Conservation (phyloP, 2,329 filamentous ascomycete genomes). For the Pezicula neosporulosa region DNA sequence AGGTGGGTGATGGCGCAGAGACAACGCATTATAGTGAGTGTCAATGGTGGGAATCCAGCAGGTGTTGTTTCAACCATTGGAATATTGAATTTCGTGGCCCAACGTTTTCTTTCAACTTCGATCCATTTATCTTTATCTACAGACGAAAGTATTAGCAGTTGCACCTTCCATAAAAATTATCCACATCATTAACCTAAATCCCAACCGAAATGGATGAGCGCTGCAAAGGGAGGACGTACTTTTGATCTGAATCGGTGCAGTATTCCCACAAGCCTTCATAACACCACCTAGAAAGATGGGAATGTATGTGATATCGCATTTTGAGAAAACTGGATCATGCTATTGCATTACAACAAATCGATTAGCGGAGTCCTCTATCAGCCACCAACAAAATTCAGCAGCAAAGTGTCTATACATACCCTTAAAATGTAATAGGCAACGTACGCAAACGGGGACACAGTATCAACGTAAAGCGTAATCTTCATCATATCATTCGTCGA, state of each 20-base stretch:
- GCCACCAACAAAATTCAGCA: not conserved
- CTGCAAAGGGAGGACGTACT: constrained; percentile 33
- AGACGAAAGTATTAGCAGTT: not conserved
- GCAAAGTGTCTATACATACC: constrained; percentile 33
- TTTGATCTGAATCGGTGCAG: constrained; percentile 50
- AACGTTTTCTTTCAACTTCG: constrained; percentile 47
- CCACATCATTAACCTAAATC: not conserved
- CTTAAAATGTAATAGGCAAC: constrained; percentile 52
- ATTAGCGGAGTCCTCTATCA: not conserved
- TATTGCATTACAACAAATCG: constrained; percentile 21
- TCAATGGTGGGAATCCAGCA: constrained; percentile 49
- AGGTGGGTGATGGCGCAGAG: constrained; percentile 40
- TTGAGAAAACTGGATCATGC: constrained; percentile 52
- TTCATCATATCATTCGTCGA: constrained; percentile 4
- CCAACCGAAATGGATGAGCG: not conserved
- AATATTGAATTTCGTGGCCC: constrained; percentile 48
- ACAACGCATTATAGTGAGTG: constrained; percentile 46
- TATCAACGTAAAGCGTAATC: constrained; percentile 55
- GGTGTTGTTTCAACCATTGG: constrained; percentile 44
- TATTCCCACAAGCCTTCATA: constrained; percentile 52
- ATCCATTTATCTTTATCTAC: constrained; percentile 59
- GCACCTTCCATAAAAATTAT: not conserved
- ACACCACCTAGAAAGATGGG: constrained; percentile 58
- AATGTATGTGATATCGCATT: constrained; percentile 50
- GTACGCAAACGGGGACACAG: constrained; percentile 58